Evolutionary conservation across 768 basidiomycete species (phyloP).

Genomic region (Mrakia hoshinonis): DNA sequence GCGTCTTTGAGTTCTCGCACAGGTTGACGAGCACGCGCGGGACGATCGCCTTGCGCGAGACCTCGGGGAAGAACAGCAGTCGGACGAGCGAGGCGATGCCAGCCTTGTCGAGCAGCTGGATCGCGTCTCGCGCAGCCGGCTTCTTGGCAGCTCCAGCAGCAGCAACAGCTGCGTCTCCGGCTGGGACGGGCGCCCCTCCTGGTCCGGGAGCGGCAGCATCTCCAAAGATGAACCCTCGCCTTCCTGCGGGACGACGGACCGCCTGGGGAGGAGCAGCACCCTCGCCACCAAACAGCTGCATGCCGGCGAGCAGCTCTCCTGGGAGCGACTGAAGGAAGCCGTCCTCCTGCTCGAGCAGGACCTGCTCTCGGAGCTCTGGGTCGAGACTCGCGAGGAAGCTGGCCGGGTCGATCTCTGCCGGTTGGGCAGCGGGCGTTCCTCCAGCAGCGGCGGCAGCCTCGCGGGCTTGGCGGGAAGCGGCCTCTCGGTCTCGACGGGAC

Average conservation of each 20-base stretch:
- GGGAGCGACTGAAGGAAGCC: constrained; percentile 29
- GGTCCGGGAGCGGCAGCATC: neutral
- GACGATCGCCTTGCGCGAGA: constrained; percentile 70
- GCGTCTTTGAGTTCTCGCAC: constrained; percentile 86
- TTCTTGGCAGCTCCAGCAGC: constrained; percentile 42
- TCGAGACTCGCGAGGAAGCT: constrained; percentile 88
- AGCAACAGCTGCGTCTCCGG: neutral
- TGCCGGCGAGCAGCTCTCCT: constrained; percentile 20
- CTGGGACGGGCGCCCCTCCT: neutral
- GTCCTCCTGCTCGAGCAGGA: constrained; percentile 29
- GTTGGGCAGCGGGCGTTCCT: constrained; percentile 31
- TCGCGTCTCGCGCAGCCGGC: constrained; percentile 64
- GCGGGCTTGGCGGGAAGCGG: constrained; percentile 33
- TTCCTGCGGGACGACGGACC: neutral
- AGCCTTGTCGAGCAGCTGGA: constrained; percentile 81
- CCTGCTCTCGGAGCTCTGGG: constrained; percentile 78
- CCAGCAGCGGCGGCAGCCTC: constrained; percentile 25
- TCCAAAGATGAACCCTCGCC: neutral
- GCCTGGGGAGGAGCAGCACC: neutral
- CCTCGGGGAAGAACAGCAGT: constrained; percentile 91
- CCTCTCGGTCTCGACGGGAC: constrained; percentile 46
- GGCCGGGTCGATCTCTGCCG: constrained; percentile 73
- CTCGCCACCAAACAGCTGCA: neutral
- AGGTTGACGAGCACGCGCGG: constrained; percentile 87
- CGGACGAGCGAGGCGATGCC: constrained; percentile 83